Base-by-base conservation (phyloP, 176 grass and related monocot species). In the Ensete glaucum region DNA sequence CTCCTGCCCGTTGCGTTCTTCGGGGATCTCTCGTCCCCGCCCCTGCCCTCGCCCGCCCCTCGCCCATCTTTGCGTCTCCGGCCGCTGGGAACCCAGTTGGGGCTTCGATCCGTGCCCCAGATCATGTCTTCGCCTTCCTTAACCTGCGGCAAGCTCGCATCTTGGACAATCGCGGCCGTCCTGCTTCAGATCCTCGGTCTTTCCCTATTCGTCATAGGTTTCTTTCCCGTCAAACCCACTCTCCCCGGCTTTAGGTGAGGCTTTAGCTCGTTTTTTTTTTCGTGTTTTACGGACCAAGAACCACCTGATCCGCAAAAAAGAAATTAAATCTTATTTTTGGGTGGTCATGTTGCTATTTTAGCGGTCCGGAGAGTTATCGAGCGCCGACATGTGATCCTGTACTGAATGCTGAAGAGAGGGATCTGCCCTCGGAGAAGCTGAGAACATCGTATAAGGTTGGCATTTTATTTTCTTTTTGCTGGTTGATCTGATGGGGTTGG, bases 211-310 rank as follows among this genome's bases (percentile, higher is more conserved):
- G 64, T 93, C 54, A 85, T 91, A 84, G 88, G 90, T 3, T 90
- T 98, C 81, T 93, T 98, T 81, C 94, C 88, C 43, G 86, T 93
- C 58, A 93, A 98, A 80, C 90, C 90, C 63, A 93, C 86, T 50
- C 94, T 98, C 56, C 74, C 73, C 24, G 88, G 94, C 50, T 98
- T 91, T 80, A 98, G 94, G 94, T 93, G 9, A 23, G 57, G 29
- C 9, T 76, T 58, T 6, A 3, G 16, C 50, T 48, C 43, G n/a
- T n/a, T 23, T 52, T 3, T 62, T 12, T 15, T 53, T 55, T 8
- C 13, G 10, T 34, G 26, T 52, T 19, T 52, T 76, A 50, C 56
- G 2, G 14, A 24, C 12, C 17, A 63, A 52, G 12, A 9, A 77
- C 15, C 0, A 19, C 13, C 15, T 69, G 13, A 43, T 69, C 15